These are phyloP conservation scores for Phytophthora quininea DNA, from an alignment of 352 stramenopile species.

Conservation along the genomic window DNA sequence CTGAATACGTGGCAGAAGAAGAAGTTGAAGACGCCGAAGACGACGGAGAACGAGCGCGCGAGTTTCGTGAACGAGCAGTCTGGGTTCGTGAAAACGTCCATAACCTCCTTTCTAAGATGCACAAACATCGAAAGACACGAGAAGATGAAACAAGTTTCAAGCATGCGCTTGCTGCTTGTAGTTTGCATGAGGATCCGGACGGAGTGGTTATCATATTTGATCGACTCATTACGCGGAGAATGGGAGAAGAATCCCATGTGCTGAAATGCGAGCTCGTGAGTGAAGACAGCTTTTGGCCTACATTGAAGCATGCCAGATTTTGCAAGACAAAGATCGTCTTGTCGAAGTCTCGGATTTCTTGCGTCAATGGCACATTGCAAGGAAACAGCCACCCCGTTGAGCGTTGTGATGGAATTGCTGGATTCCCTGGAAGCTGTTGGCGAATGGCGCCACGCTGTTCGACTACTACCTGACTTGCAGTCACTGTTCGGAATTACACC, in stretches of 20 bases:
- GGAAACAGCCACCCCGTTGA: conserved; percentile 27
- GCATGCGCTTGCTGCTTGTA: conserved; percentile 48
- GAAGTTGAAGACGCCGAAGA: background rate
- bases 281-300: conserved; percentile 49
- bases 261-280: conserved; percentile 38
- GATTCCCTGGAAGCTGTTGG: conserved; percentile 50
- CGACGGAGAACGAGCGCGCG: background rate
- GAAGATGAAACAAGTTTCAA: conserved; percentile 40
- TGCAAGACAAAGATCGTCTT: conserved; percentile 41
- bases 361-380: conserved; percentile 42
- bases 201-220: conserved; percentile 51
- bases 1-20: background rate
- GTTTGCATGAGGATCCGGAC: conserved; percentile 41
- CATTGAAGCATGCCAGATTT: conserved; percentile 38
- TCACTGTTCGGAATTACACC: conserved; percentile 47
- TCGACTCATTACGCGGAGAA: conserved; percentile 27
- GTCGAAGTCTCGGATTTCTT: conserved; percentile 40
- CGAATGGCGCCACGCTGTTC: conserved; percentile 54
- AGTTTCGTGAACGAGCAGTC: conserved; percentile 24
- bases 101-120: conserved; percentile 45
- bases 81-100: conserved; percentile 35
- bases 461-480: conserved; percentile 52
- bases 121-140: conserved; percentile 8
- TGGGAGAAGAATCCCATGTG: conserved; percentile 2
- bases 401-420: conserved; percentile 51